These are phyloP conservation scores for Rubroshorea leprosula DNA, from an alignment of 345 rosid species.

Conservation along the genomic window DNA sequence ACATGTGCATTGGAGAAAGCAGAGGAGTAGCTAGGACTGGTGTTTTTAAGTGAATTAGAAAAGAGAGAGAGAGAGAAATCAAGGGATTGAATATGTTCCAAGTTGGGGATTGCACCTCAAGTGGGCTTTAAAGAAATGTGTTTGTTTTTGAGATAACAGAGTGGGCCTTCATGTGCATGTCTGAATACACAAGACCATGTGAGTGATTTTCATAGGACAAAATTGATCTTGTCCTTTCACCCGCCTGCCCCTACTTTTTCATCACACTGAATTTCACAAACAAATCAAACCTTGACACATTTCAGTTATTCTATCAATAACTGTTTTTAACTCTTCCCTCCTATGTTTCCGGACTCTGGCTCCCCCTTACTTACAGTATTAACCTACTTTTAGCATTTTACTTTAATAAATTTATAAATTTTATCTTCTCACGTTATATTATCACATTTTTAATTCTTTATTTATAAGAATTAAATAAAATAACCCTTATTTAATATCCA, in stretches of 20 bases:
- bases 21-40: constrained; percentile 31
- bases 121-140: constrained; percentile 54
- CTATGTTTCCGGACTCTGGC: neutral
- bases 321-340: constrained; percentile 1
- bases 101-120: constrained; percentile 50
- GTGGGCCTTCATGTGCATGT: constrained; percentile 69
- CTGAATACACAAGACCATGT: constrained; percentile 62
- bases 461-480: too few species aligned
- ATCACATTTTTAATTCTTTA: too few species aligned
- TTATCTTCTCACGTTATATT: too few species aligned
- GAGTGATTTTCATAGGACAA: constrained; percentile 27
- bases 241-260: neutral
- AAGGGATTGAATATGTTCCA: constrained; percentile 36
- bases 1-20: constrained; percentile 67
- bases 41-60: constrained; percentile 6
- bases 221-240: constrained; percentile 23
- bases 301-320: neutral
- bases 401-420: too few species aligned
- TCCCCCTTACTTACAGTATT: neutral
- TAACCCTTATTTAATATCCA: too few species aligned
- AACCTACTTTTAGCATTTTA: too few species aligned
- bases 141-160: constrained; percentile 53
- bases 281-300: constrained; percentile 7
- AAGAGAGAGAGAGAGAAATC: constrained; percentile 18
- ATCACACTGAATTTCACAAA: constrained; percentile 4